Base-by-base conservation (phyloP, 2,329 filamentous ascomycete genomes). In the Akanthomyces dipterigenus region DNA sequence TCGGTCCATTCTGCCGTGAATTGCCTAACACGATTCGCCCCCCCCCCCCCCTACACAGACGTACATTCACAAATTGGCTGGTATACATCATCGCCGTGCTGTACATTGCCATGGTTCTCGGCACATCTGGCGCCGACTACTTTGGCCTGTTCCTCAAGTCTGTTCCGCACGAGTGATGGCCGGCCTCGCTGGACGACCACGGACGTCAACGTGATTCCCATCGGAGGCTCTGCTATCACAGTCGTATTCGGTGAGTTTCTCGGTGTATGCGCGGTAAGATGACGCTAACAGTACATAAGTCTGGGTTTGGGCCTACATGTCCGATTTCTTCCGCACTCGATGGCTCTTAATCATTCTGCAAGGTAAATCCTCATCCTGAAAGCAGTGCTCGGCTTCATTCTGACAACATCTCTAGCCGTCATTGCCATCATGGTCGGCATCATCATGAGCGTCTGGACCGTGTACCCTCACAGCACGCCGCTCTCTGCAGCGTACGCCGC, bases 371-470 rank as follows among this genome's bases (percentile, higher is more conserved):
- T 2, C 43, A 3, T 42, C 12, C 8, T n/a, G 18, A 28, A 60
- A 14, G 63, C 31, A 42, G 24, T 5, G 16, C 11, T 36, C 12
- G 5, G 12, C 11, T 42, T 14, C 9, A 4, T 40, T 31, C 36
- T 62, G 12, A 64, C 26, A 22, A 16, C 12, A 3, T 18, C 3
- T 9, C 18, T 14, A 68, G 76, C 71, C 20, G 55, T 76, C 2
- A 80, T 83, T 54, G 79, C 76, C 1, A 69, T 81, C 3, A 70
- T 81, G 3, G 76, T 77, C 1, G 76, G 74, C 59, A 79, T 82
- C 34, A 78, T 77, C n/a, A 81, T 83, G 78, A 80, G 74, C 24
- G 69, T 81, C n/a, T 82, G 80, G 80, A 82, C 80, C 0, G 67
- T 73, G 1, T 72, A 79, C 31, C 79, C 80, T 0, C 64, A 66